Conservation (phyloP, 495 filamentous ascomycete genomes). For the Pseudotulostoma volvatum region DNA sequence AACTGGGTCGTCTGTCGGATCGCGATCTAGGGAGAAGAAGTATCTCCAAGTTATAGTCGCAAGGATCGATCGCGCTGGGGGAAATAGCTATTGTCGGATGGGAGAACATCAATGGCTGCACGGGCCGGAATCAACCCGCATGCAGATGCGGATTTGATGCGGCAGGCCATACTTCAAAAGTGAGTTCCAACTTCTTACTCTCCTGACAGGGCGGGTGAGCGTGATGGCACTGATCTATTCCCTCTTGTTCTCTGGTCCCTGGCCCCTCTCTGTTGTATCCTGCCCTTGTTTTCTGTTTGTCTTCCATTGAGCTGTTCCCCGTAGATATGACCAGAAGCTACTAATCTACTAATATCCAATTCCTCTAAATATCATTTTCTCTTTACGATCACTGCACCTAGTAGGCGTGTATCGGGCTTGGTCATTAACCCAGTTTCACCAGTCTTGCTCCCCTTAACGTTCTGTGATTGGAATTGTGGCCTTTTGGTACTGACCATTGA, state of each 20-base stretch:
- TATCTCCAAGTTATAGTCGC: too few species aligned
- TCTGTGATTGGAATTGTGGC: too few species aligned
- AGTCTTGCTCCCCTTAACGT: too few species aligned
- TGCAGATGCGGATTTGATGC: conserved; percentile 35
- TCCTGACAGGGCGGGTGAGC: too few species aligned
- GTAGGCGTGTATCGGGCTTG: too few species aligned
- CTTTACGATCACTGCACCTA: too few species aligned
- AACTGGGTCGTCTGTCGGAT: not conserved
- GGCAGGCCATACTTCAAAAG: conserved; percentile 33
- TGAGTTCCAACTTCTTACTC: conserved; percentile 19
- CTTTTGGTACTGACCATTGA: conserved; percentile 1
- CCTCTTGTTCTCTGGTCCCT: conserved; percentile 2
- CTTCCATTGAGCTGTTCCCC: not conserved
- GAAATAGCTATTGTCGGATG: conserved; percentile 22
- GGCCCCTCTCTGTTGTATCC: not conserved
- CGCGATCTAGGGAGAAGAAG: too few species aligned
- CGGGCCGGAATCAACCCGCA: conserved; percentile 34
- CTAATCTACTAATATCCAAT: too few species aligned
- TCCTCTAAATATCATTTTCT: too few species aligned
- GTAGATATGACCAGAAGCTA: too few species aligned
- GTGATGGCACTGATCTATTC: conserved; percentile 4
- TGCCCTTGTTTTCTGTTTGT: not conserved
- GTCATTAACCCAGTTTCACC: too few species aligned
- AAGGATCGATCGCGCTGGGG: not conserved
- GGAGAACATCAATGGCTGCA: conserved; percentile 30